Conservation (phyloP, 1,284 basidiomycete genomes). For the Leccinum fallax region DNA sequence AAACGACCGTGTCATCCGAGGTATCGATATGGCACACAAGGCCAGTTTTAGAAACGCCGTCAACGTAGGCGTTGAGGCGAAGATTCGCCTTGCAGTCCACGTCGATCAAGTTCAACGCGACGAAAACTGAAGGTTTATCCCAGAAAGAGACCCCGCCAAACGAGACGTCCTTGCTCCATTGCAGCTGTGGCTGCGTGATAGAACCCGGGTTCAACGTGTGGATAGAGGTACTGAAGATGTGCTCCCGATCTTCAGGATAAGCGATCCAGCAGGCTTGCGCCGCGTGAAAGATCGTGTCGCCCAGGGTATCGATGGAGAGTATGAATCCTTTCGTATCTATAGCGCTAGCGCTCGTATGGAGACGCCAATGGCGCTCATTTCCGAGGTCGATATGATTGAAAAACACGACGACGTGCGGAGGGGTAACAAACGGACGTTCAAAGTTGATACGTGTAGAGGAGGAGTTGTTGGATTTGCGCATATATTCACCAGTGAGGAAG, state of each 20-base stretch:
- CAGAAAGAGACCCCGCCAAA: constrained; percentile 17
- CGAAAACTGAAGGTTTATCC: constrained; percentile 21
- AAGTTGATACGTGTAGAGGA: constrained; percentile 13
- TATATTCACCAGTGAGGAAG: constrained; percentile 25
- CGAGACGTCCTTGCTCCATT: constrained; percentile 5
- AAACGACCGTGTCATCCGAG: constrained; percentile 19
- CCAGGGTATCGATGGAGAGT: constrained; percentile 20
- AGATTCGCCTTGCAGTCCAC: constrained; percentile 13
- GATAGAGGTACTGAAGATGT: constrained; percentile 21
- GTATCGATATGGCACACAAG: constrained; percentile 23
- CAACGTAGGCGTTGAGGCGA: constrained; percentile 20
- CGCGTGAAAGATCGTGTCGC: constrained; percentile 10
- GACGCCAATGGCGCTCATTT: constrained; percentile 11
- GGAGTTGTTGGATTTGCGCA: background rate
- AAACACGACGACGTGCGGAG: constrained; percentile 26
- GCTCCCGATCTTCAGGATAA: constrained; percentile 27
- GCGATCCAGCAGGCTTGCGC: constrained; percentile 23
- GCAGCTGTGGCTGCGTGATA: constrained; percentile 3
- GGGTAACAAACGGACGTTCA: constrained; percentile 25
- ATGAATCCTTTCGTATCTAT: constrained; percentile 21
- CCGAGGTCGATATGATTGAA: constrained; percentile 23
- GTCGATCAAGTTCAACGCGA: constrained; percentile 22
- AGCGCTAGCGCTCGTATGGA: constrained; percentile 10
- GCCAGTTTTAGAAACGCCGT: constrained; percentile 14
- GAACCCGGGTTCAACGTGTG: constrained; percentile 11